These are phyloP conservation scores for Chamaecyparis obtusa DNA, from an alignment of 75 land plant genomes.

Conservation along the genomic window DNA sequence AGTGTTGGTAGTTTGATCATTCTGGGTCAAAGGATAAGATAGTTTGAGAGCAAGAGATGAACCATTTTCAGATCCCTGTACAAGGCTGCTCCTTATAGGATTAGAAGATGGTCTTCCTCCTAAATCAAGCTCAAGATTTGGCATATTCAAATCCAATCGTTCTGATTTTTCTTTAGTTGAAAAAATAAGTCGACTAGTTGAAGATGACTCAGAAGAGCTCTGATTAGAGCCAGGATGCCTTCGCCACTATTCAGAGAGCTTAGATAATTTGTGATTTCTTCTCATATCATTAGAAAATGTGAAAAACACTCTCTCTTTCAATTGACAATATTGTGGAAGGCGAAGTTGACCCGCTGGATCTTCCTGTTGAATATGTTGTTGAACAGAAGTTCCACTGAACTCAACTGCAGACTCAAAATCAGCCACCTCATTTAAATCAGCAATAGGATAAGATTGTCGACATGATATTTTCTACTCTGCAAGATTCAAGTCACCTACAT, in stretches of 20 bases:
- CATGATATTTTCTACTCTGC: neutral
- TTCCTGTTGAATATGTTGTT: neutral
- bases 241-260: constrained; percentile 10
- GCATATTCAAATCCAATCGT: constrained; percentile 5
- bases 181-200: neutral
- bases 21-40: constrained; percentile 26
- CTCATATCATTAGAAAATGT: constrained; percentile 14
- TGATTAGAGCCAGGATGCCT: neutral
- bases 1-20: constrained; percentile 13
- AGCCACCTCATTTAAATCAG: constrained; percentile 10
- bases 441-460: neutral
- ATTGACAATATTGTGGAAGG: neutral
- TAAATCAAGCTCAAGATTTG: constrained; percentile 38
- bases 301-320: constrained; percentile 30
- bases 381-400: constrained; percentile 1
- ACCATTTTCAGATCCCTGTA: neutral
- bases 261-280: neutral
- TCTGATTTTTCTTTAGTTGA: constrained; percentile 20
- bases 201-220: constrained; percentile 7
- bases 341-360: neutral
- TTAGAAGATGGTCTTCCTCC: constrained; percentile 16
- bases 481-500: neutral
- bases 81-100: neutral
- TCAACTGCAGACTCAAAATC: constrained; percentile 8
- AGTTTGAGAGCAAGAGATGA: constrained; percentile 32